These are phyloP conservation scores for Ogataea glucozyma DNA, from an alignment of 805 yeast species.

Conservation along the genomic window DNA sequence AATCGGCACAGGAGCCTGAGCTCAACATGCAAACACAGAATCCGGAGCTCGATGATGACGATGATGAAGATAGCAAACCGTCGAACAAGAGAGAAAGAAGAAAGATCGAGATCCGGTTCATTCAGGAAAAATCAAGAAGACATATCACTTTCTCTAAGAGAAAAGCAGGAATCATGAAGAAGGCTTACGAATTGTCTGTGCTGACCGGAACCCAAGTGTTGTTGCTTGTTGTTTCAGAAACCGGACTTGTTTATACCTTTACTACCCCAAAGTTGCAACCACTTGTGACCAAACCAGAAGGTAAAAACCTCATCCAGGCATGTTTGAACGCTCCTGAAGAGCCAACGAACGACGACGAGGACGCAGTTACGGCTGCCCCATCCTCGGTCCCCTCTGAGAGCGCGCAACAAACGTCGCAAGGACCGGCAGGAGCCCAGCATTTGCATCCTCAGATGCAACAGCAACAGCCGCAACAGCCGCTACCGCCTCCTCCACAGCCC, in stretches of 20 bases:
- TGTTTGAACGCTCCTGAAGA: constrained; percentile 97
- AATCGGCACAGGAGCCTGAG: constrained; percentile 25
- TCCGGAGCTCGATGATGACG: constrained; percentile 48
- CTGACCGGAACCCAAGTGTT: constrained; percentile 97
- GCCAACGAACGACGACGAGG: constrained; percentile 60
- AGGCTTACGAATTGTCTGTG: constrained; percentile 97
- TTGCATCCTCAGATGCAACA: constrained; percentile 38
- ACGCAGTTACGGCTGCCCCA: constrained; percentile 27
- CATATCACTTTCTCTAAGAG: constrained; percentile 98
- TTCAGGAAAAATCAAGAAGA: constrained; percentile 96
- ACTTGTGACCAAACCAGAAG: constrained; percentile 94
- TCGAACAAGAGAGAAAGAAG: constrained; percentile 63
- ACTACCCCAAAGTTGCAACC: constrained; percentile 99
- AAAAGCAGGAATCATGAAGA: constrained; percentile 98
- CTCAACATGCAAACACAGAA: constrained; percentile 28
- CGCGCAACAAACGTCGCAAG: constrained; percentile 25
- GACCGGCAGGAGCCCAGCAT: constrained; percentile 29
- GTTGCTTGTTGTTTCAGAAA: constrained; percentile 91
- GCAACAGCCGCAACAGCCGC: constrained; percentile 35
- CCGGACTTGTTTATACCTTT: constrained; percentile 97
- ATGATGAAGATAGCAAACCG: constrained; percentile 48
- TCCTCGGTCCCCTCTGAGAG: constrained; percentile 16
- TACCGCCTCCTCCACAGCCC: constrained; percentile 30
- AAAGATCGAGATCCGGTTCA: constrained; percentile 95
- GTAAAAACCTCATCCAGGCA: constrained; percentile 94